Base-by-base conservation (phyloP, 2,329 filamentous ascomycete species). In the Xylariaceae sp. region DNA sequence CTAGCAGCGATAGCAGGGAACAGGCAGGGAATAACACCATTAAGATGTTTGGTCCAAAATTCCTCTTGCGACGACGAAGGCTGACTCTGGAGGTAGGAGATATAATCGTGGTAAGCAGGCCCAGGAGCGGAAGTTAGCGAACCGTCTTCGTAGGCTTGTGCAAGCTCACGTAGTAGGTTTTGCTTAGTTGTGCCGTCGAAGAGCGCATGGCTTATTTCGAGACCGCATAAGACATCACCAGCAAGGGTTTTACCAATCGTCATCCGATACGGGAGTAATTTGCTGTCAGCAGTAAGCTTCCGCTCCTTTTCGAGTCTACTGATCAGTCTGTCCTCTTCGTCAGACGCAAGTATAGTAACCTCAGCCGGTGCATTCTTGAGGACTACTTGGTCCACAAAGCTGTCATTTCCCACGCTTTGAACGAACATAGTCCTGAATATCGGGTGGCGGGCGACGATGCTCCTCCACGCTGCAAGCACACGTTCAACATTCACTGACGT, bases 31-130 rank as follows among this genome's bases (percentile, higher is more conserved):
- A n/a, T 29, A 16, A 44, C 44, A 23, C 26, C 52, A 7, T 48
- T 17, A 2, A 55, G 44, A 14, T 55, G 49, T 19, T 44, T 23
- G 19, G 28, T 31, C 52, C 52, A 55, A 21, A 49, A 55, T 16
- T 48, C 37, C 1, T 37, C 37, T 2, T 19, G n/a, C 3, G 31
- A 21, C 12, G 9, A 6, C 4, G 4, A n/a, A 12, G 17, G 34
- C 23, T 48, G 37, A 6, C 7, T 21, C 0, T 28, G 14, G 14
- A 55, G 44, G 24, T 31, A 31, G 8, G 52, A 34, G 21, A 55
- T 55, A 29, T 48, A 55, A 21, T 55, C 45, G 3, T 4, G 4
- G 19, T 39, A 26, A 2, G n/a, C 6, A 7, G 49, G 31, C 11
- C 11, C 4, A 28, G 39, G 7, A 14, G 6, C 19, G 12, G 39